A percentile compares a stretch with the other conserved stretches of the same genome.
phyloP scores from a whole-genome alignment of 2,329 filamentous ascomycete species.

The Ceratocystis colombiana region DNA sequence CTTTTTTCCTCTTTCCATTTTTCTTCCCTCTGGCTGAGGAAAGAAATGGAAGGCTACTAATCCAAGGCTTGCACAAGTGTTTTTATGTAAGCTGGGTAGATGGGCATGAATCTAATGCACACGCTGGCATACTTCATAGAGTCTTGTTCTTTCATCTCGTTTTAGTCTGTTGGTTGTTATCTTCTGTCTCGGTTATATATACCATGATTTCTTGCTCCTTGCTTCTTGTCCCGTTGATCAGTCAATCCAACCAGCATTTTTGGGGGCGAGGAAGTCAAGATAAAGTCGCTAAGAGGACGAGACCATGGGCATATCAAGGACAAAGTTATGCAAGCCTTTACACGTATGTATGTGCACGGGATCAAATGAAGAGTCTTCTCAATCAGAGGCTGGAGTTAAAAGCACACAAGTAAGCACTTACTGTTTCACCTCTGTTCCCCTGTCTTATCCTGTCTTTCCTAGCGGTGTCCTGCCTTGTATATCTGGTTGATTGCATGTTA shows the following conservation, averaged over 20 bases:
- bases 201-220: too few relatives aligned
- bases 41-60: too few relatives aligned
- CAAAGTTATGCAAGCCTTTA: too few relatives aligned
- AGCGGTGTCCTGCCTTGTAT: background rate
- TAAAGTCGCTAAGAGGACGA: background rate
- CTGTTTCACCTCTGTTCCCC: background rate
- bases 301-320: background rate
- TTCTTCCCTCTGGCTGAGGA: too few relatives aligned
- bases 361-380: background rate
- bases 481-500: background rate
- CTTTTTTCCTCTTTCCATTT: too few relatives aligned
- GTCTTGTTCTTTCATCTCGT: too few relatives aligned
- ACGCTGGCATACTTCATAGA: too few relatives aligned
- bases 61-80: too few relatives aligned
- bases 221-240: too few relatives aligned
- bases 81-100: too few relatives aligned
- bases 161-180: background rate
- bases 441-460: background rate
- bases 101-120: too few relatives aligned
- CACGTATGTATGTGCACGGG: background rate
- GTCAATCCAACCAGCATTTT: background rate
- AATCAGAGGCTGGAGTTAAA: background rate
- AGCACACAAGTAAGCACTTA: background rate
- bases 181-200: background rate
- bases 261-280: background rate